A percentile compares a stretch with the other conserved stretches of the same genome.
These are phyloP conservation scores for Amylocarpus encephaloides DNA, from an alignment of 2,329 filamentous ascomycete species.

Conservation along the genomic window DNA sequence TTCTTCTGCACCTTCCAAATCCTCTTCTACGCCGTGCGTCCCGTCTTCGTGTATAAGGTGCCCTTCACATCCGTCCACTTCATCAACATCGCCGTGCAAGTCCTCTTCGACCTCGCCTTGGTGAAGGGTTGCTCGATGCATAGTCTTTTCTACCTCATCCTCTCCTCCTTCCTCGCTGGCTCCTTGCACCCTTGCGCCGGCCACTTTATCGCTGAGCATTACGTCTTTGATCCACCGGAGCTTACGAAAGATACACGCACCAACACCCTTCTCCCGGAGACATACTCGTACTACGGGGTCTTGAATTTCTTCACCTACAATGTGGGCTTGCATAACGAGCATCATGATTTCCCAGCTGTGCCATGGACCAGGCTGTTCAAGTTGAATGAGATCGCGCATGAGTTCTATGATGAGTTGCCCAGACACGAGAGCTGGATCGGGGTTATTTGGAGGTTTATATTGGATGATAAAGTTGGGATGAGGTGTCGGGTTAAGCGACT, in stretches of 20 bases:
- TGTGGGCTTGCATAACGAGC: constrained; percentile 95
- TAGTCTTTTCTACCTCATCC: constrained; percentile 73
- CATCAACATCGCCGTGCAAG: constrained; percentile 72
- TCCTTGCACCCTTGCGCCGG: constrained; percentile 90
- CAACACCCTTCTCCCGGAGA: constrained; percentile 67
- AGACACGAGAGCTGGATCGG: constrained; percentile 84
- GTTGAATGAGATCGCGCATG: constrained; percentile 72
- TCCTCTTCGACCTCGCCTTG: constrained; percentile 69
- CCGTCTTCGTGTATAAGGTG: constrained; percentile 88
- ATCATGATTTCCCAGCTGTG: constrained; percentile 96
- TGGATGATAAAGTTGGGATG: constrained; percentile 81
- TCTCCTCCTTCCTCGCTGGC: constrained; percentile 89
- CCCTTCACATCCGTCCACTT: constrained; percentile 81
- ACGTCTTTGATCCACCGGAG: constrained; percentile 62
- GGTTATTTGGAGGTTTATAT: constrained; percentile 93
- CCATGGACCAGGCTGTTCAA: constrained; percentile 83
- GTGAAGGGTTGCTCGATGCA: constrained; percentile 54
- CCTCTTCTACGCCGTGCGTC: constrained; percentile 93
- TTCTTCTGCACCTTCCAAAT: constrained; percentile 99
- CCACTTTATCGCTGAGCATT: constrained; percentile 98
- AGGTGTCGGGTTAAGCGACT: constrained; percentile 90
- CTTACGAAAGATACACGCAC: constrained; percentile 50
- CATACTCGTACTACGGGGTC: constrained; percentile 92
- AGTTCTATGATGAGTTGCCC: constrained; percentile 88
- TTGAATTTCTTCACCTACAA: constrained; percentile 95